Evolutionary conservation across 129 eudicot species (phyloP).

Genomic region (Ambrosia artemisiifolia): DNA sequence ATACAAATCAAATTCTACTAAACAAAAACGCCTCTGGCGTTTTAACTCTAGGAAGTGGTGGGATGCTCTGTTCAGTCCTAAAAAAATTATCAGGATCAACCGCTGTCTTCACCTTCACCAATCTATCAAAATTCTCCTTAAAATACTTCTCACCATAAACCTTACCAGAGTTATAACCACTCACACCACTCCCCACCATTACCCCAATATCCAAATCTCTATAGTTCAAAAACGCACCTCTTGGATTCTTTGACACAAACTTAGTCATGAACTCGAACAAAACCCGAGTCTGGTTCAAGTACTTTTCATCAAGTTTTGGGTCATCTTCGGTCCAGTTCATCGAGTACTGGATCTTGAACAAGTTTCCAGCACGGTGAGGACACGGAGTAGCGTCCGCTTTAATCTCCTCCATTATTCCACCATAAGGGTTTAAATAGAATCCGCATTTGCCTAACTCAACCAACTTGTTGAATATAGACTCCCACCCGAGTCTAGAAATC

Average conservation of each 20-base stretch:
- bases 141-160: slow-evolving; percentile 22
- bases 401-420: slow-evolving; percentile 43
- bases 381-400: slow-evolving; percentile 30
- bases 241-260: slow-evolving; percentile 37
- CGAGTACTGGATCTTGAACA: slow-evolving; percentile 26
- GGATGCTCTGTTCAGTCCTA: slow-evolving; percentile 26
- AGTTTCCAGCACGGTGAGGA: slow-evolving; percentile 48
- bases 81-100: slow-evolving; percentile 29
- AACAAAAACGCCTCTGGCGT: not conserved
- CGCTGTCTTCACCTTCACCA: slow-evolving; percentile 26
- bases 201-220: slow-evolving; percentile 36
- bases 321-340: slow-evolving; percentile 26
- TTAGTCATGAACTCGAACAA: slow-evolving; percentile 29
- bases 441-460: slow-evolving; percentile 18
- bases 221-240: slow-evolving; percentile 26
- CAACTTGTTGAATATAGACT: slow-evolving; percentile 10
- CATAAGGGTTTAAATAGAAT: slow-evolving; percentile 19
- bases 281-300: slow-evolving; percentile 13
- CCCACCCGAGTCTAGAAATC: slow-evolving; percentile 5
- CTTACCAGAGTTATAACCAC: slow-evolving; percentile 18
- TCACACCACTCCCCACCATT: slow-evolving; percentile 16
- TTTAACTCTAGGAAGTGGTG: not conserved
- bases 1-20: not conserved
- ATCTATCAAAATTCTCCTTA: slow-evolving; percentile 19
- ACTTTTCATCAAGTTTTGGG: not conserved